Evolutionary conservation across 169 alveolate genomes (phyloP), one percentile per base, ranked within the genome.

Genomic region (Cryptosporidium felis): DNA sequence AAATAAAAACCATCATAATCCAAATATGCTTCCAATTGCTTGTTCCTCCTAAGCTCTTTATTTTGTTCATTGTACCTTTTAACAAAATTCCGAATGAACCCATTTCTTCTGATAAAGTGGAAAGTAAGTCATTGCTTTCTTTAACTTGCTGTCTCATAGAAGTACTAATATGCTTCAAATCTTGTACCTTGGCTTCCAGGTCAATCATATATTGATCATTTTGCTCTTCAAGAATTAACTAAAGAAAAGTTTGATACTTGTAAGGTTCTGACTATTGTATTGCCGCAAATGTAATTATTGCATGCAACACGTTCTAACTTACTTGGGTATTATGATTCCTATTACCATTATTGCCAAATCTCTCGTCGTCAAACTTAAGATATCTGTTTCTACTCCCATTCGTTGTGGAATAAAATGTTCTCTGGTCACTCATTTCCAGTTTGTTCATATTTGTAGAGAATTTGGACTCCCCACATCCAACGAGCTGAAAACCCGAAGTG

Each of bases 131-230:
- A 65, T 65, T 65, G 38, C 81, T 65, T 65, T 65, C 81, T 16
- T 65, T 65, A 30, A 65, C 62, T 65, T 65, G 81, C 49, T 65
- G 81, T 9, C 81, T 65, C 81, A 65, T 65, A 28, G 81, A 5
- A 28, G 28, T 65, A 32, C 81, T 65, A 14, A 65, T 74, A 32
- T 56, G 40, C 18, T 74, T 74, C 45, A 74, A 56, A 40, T 74
- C 82, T 23, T 49, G 67, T 14, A 74, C 67, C 56, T 74, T 74
- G 8, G 82, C 82, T 14, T 74, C 82, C 4, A 74, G 56, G 58
- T 74, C 82, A 0, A 74, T 74, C 82, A 74, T 74, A 14, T 74
- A 74, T 38, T 74, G 82, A 16, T 74, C 82, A 74, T 74, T 74
- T 18, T 74, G 82, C 28, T 74, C 82, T 9, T 74, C 82, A 53